These are phyloP conservation scores for Oryza officinalis DNA, from an alignment of 176 grass and related monocot species.

Conservation along the genomic window DNA sequence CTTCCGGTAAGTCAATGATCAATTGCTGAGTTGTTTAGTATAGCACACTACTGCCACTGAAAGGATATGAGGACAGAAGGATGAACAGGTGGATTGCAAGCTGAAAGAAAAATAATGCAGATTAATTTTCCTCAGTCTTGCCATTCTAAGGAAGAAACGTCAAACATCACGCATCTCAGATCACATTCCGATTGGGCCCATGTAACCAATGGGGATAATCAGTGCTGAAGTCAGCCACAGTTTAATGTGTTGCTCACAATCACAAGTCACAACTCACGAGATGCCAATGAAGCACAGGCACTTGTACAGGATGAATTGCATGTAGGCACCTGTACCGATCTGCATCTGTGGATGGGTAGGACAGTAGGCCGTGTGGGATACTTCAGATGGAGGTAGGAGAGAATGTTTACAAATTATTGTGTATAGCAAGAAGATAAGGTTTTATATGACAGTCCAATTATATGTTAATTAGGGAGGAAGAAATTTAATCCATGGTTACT, in stretches of 20 bases:
- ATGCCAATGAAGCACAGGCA: not conserved
- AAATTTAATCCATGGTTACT: not conserved
- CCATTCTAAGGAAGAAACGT: conserved; percentile 30
- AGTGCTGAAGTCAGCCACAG: not conserved
- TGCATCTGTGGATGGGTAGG: conserved; percentile 15
- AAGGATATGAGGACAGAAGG: conserved; percentile 15
- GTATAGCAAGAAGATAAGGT: conserved; percentile 30
- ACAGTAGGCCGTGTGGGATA: not conserved
- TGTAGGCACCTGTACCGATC: conserved; percentile 23
- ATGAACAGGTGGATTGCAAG: conserved; percentile 24
- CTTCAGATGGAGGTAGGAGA: not conserved
- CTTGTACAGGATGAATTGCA: not conserved
- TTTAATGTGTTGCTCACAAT: not conserved
- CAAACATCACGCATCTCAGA: not conserved
- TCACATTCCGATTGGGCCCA: not conserved
- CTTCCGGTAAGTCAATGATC: conserved; percentile 40
- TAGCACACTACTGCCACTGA: not conserved
- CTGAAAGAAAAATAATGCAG: not conserved
- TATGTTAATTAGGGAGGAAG: not conserved
- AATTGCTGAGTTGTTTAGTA: conserved; percentile 4
- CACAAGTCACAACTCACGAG: not conserved
- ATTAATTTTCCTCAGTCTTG: not conserved
- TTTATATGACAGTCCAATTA: not conserved
- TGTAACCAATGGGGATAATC: not conserved
- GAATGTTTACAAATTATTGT: not conserved